Evolutionary conservation across 2,329 filamentous ascomycete genomes (phyloP), one percentile per base, ranked within the genome.

Genomic region (Aspergillus sp.): DNA sequence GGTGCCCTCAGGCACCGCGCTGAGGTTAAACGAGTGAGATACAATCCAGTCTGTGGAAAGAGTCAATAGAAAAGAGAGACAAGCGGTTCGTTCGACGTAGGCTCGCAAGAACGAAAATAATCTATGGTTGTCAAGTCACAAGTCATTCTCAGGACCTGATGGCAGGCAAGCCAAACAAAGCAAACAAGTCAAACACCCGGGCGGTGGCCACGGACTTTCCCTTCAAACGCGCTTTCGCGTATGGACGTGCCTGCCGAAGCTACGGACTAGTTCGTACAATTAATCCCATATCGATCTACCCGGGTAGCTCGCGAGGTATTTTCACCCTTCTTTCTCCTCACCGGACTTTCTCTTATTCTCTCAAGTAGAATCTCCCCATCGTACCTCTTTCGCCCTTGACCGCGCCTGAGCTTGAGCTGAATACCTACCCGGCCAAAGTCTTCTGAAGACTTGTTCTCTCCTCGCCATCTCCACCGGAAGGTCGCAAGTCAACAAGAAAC

Each of bases 181-280:
- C 47, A 50, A 50, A 50, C 47, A 45, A 31, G 43, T 20, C 47
- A 50, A 50, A 50, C 47, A 50, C 7, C 16, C 31, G 16, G 11
- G 10, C 4, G 38, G 25, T 29, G 25, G 10, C 34, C 34, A n/a
- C 4, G 19, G 19, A 2, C 16, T 21, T 36, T 50, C 36, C 17
- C 25, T 25, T 13, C 17, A 38, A 50, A 50, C 47, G 41, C 47
- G 47, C 40, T 45, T 45, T 38, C 47, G 47, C 47, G 47, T 45
- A 21, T 10, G 47, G n/a, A 38, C 34, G 34, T 42, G n/a, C 40
- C 40, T 42, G 11, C 40, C 40, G 11, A 5, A 21, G 14, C 17
- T 42, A 29, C 25, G 25, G 40, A 19, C 16, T 42, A 17, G 19
- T 17, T 42, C 40, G 16, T 13, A 17, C 11, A 42, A 42, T 42